phyloP scores from a whole-genome alignment of 352 stramenopile genomes.

The Phytophthora macrochlamydospora region DNA sequence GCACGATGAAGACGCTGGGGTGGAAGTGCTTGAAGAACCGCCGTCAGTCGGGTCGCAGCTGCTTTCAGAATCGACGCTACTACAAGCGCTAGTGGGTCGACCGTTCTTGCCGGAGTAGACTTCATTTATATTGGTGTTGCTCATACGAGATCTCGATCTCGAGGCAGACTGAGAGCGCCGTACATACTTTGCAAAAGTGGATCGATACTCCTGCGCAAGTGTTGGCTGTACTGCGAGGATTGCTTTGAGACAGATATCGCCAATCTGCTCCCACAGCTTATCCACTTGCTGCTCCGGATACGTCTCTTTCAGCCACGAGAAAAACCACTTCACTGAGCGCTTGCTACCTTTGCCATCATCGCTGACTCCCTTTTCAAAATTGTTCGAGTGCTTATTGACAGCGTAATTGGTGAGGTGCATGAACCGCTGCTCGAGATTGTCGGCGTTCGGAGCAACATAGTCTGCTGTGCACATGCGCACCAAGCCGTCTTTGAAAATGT shows the following conservation, averaged over 20 bases:
- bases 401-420: constrained; percentile 95
- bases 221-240: constrained; percentile 93
- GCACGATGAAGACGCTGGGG: constrained; percentile 36
- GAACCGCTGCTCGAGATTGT: constrained; percentile 88
- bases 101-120: constrained; percentile 7
- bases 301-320: constrained; percentile 84
- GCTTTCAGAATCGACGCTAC: constrained; percentile 6
- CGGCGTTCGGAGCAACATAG: constrained; percentile 83
- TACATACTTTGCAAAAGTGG: constrained; percentile 88
- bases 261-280: constrained; percentile 91
- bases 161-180: constrained; percentile 53
- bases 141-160: constrained; percentile 15
- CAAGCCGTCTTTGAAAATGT: constrained; percentile 92
- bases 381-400: constrained; percentile 91
- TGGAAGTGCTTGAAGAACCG: constrained; percentile 12
- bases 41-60: constrained; percentile 6
- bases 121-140: constrained; percentile 8
- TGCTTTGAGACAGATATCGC: constrained; percentile 94
- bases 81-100: constrained; percentile 26
- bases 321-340: constrained; percentile 92
- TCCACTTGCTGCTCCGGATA: constrained; percentile 70
- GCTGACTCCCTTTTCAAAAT: constrained; percentile 78
- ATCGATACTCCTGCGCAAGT: constrained; percentile 92
- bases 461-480: constrained; percentile 90
- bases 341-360: constrained; percentile 84